Conservation (phyloP, 352 stramenopile species). For the Sclerospora graminicola region DNA sequence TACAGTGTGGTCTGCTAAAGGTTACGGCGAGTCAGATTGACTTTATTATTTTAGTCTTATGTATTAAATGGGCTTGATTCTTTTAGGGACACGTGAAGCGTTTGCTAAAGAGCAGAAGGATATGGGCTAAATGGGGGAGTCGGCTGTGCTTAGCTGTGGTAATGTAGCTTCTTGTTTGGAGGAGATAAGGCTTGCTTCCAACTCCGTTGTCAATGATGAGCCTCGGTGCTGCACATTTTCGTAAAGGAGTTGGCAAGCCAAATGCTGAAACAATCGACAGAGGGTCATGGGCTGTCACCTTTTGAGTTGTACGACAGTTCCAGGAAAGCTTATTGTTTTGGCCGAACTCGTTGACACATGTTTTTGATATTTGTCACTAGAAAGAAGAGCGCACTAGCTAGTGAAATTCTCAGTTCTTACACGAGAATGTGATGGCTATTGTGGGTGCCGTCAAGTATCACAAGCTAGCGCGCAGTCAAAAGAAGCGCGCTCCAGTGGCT, state of each 20-base stretch:
- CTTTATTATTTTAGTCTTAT: not conserved
- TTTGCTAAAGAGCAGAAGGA: slow-evolving; percentile 54
- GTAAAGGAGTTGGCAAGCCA: slow-evolving; percentile 43
- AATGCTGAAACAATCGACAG: slow-evolving; percentile 22
- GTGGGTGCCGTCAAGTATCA: slow-evolving; percentile 53
- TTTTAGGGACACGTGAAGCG: slow-evolving; percentile 50
- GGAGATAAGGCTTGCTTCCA: not conserved
- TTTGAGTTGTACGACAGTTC: slow-evolving; percentile 37
- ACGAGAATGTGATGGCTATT: slow-evolving; percentile 39
- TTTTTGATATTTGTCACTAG: slow-evolving; percentile 10
- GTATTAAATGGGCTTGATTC: not conserved
- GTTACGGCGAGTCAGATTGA: too few species aligned
- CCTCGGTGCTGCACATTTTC: slow-evolving; percentile 38
- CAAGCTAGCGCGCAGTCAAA: slow-evolving; percentile 18
- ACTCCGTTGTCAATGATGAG: not conserved
- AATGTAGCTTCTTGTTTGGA: slow-evolving; percentile 1
- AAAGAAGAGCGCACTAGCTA: slow-evolving; percentile 42
- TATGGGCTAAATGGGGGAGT: slow-evolving; percentile 57
- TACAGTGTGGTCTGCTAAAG: slow-evolving; percentile 48
- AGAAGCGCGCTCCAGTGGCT: slow-evolving; percentile 13
- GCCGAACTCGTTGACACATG: not conserved
- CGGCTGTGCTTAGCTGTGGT: slow-evolving; percentile 38
- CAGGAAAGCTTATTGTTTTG: not conserved
- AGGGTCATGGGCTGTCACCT: slow-evolving; percentile 27
- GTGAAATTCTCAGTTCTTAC: slow-evolving; percentile 39